Evolutionary conservation across 495 filamentous ascomycete species (phyloP).

Genomic region (Rostrohypoxylon terebratum): DNA sequence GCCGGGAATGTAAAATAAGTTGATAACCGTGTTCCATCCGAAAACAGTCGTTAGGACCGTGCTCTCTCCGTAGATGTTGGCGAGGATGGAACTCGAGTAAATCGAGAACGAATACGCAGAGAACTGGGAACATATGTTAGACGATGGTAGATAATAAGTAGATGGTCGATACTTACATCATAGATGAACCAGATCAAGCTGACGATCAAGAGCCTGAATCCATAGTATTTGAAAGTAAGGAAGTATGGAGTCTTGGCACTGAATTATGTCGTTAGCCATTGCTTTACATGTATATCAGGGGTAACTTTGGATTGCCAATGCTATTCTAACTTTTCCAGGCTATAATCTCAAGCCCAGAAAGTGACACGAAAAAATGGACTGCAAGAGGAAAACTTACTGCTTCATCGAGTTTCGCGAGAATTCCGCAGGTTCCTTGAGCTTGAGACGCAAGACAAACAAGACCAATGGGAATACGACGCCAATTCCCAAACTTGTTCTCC

Average conservation of each 20-base stretch:
- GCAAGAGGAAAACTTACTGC: conserved; percentile 25
- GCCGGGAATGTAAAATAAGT: conserved; percentile 88
- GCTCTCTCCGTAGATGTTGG: conserved; percentile 67
- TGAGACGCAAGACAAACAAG: conserved; percentile 79
- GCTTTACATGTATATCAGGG: background rate
- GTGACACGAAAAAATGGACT: background rate
- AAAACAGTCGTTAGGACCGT: conserved; percentile 78
- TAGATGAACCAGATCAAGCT: conserved; percentile 93
- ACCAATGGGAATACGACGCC: conserved; percentile 82
- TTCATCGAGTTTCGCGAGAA: conserved; percentile 71
- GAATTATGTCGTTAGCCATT: conserved; percentile 22
- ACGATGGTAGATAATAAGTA: background rate
- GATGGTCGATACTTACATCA: conserved; percentile 61
- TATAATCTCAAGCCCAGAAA: background rate
- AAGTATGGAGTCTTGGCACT: conserved; percentile 66
- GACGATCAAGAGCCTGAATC: conserved; percentile 72
- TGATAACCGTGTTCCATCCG: conserved; percentile 87
- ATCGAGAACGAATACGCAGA: conserved; percentile 82
- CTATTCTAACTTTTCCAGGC: background rate
- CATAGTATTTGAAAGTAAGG: conserved; percentile 69
- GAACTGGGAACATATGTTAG: conserved; percentile 59
- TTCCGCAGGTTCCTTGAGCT: conserved; percentile 84
- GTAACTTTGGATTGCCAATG: background rate
- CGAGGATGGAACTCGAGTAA: conserved; percentile 77
- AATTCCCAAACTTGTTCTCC: conserved; percentile 80